Percentiles rank a stretch among this genome's conserved stretches.
These are phyloP conservation scores for Rhizomucor miehei DNA, from an alignment of 371 early-diverging fungal species.

Conservation along the genomic window DNA sequence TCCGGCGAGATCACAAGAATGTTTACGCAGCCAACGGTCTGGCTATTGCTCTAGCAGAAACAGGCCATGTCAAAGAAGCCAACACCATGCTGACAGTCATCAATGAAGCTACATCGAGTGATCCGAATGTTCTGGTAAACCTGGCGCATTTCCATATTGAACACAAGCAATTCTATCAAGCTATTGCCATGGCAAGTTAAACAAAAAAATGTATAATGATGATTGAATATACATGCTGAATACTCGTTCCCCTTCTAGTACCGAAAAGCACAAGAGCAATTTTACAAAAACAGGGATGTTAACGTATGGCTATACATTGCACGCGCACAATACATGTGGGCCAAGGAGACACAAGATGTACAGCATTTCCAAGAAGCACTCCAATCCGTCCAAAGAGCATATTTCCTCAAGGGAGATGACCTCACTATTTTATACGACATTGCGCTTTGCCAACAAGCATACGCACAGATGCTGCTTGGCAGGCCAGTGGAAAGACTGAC, in stretches of 20 bases:
- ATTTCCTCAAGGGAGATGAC: constrained; percentile 57
- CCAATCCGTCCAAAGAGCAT: constrained; percentile 55
- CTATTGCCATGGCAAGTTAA: constrained; percentile 56
- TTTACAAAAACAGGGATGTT: constrained; percentile 55
- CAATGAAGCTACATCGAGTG: constrained; percentile 52
- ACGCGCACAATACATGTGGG: constrained; percentile 77
- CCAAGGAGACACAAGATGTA: constrained; percentile 70
- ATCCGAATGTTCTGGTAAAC: constrained; percentile 69
- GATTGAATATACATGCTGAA: too few relatives aligned
- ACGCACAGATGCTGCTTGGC: constrained; percentile 78
- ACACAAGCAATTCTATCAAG: constrained; percentile 67
- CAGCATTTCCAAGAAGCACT: constrained; percentile 67
- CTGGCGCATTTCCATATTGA: constrained; percentile 79
- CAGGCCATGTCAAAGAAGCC: constrained; percentile 66
- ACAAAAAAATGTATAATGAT: background rate
- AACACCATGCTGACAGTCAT: constrained; percentile 76
- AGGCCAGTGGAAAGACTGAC: constrained; percentile 55
- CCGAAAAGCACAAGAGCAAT: constrained; percentile 57
- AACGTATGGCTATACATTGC: constrained; percentile 70
- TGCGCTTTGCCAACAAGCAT: constrained; percentile 83
- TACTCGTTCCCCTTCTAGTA: constrained; percentile 49
- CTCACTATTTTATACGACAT: constrained; percentile 69
- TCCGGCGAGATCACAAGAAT: constrained; percentile 70
- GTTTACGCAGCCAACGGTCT: constrained; percentile 78
- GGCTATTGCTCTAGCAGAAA: constrained; percentile 78